These are phyloP conservation scores for Camellia sinensis DNA, from an alignment of 148 eudicot species.

Conservation along the genomic window DNA sequence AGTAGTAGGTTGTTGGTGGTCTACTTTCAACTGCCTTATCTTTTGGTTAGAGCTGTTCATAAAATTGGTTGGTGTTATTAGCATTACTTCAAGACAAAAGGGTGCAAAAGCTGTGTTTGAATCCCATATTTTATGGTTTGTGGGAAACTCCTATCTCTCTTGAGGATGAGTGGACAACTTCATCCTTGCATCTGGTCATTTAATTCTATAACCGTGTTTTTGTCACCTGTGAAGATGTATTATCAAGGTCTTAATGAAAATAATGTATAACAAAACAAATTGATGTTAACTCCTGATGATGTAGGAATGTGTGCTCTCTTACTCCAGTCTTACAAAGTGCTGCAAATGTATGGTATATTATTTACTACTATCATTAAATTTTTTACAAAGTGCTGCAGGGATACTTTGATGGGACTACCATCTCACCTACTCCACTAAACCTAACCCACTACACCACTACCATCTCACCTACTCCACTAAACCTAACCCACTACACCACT, in stretches of 20 bases:
- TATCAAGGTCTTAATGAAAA: not conserved
- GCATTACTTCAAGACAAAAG: not conserved
- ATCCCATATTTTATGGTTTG: not conserved
- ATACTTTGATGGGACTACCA: slow-evolving; percentile 87
- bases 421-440: too few species aligned
- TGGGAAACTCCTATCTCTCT: not conserved
- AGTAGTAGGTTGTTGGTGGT: slow-evolving; percentile 1
- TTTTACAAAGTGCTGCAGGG: slow-evolving; percentile 45
- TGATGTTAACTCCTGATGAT: not conserved
- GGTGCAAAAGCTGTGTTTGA: not conserved
- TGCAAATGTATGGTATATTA: not conserved
- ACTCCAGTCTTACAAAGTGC: slow-evolving; percentile 1
- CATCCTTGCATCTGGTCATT: not conserved
- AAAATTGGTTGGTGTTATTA: not conserved
- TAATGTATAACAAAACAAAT: not conserved
- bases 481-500: too few species aligned
- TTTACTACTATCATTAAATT: not conserved
- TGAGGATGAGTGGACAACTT: not conserved
- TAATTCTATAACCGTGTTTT: not conserved
- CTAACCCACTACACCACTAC: too few species aligned
- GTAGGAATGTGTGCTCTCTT: not conserved
- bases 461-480: too few species aligned
- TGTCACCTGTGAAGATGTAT: not conserved
- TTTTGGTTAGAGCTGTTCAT: not conserved
- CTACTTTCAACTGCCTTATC: not conserved